Percentiles rank a stretch among this genome's conserved stretches.
phyloP scores from a whole-genome alignment of 345 rosid species.

The Dipteronia sinensis region DNA sequence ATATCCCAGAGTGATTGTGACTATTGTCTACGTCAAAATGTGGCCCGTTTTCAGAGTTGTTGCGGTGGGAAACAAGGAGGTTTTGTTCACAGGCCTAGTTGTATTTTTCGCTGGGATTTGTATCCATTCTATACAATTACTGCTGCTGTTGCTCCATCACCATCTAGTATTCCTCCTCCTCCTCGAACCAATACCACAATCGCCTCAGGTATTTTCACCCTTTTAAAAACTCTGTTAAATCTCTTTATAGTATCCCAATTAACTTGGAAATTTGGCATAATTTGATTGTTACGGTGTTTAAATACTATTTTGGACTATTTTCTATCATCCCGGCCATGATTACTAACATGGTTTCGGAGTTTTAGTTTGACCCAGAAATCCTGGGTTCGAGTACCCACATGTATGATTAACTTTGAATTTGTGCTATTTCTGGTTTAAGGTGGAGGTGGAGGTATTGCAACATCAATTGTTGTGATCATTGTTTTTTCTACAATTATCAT shows the following conservation, averaged over 20 bases:
- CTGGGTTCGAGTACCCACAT: too few relatives aligned
- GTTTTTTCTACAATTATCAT: slow-evolving; percentile 28
- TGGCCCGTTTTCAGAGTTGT: slow-evolving; percentile 14
- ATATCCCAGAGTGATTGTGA: slow-evolving; percentile 39
- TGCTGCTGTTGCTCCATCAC: slow-evolving; percentile 6
- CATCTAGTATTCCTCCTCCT: background rate
- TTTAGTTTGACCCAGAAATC: too few relatives aligned
- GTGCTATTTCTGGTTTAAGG: background rate
- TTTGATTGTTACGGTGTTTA: too few relatives aligned
- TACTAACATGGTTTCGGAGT: too few relatives aligned
- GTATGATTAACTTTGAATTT: background rate
- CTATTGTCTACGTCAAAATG: slow-evolving; percentile 28
- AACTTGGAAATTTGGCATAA: too few relatives aligned
- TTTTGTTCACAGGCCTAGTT: slow-evolving; percentile 41
- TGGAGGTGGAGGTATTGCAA: background rate
- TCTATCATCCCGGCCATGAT: too few relatives aligned
- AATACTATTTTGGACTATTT: too few relatives aligned
- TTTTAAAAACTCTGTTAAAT: background rate
- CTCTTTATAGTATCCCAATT: background rate
- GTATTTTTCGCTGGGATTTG: slow-evolving; percentile 51
- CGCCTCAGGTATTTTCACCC: background rate
- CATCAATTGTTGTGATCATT: slow-evolving; percentile 21
- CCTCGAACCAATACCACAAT: too few relatives aligned
- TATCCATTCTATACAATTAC: slow-evolving; percentile 34
- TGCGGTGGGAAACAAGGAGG: slow-evolving; percentile 45